phyloP scores from a whole-genome alignment of 1,284 basidiomycete genomes.

The Meripilus lineatus region DNA sequence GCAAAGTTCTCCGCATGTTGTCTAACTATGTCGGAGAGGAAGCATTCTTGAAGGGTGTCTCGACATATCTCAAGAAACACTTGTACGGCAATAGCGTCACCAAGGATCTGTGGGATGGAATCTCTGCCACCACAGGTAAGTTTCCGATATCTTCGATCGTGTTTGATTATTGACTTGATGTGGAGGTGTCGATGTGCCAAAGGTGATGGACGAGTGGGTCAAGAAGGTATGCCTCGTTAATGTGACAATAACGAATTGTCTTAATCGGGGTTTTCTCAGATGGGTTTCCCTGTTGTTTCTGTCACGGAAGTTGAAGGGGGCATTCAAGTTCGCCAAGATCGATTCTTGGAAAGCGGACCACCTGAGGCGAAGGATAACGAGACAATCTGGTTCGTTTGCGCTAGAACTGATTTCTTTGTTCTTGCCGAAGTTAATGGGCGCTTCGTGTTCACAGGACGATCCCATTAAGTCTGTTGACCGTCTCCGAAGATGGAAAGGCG shows the following conservation, averaged over 20 bases:
- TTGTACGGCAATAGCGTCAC: slow-evolving; percentile 84
- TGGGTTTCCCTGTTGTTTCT: slow-evolving; percentile 85
- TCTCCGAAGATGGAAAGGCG: slow-evolving; percentile 53
- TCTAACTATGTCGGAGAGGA: slow-evolving; percentile 88
- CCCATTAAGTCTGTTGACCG: slow-evolving; percentile 75
- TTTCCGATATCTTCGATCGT: background rate
- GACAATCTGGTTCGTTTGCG: slow-evolving; percentile 70
- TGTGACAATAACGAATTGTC: background rate
- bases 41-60: slow-evolving; percentile 82
- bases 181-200: slow-evolving; percentile 67
- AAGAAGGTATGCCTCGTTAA: slow-evolving; percentile 53
- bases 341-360: slow-evolving; percentile 87
- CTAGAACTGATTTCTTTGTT: background rate
- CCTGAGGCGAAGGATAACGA: slow-evolving; percentile 82
- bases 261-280: slow-evolving; percentile 31
- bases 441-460: slow-evolving; percentile 40
- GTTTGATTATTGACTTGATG: background rate
- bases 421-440: background rate
- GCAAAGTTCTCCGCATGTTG: slow-evolving; percentile 88
- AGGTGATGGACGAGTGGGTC: slow-evolving; percentile 93
- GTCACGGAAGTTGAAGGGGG: slow-evolving; percentile 75
- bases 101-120: slow-evolving; percentile 87
- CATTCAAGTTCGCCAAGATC: slow-evolving; percentile 81
- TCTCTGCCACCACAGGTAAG: slow-evolving; percentile 67
- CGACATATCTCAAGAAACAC: slow-evolving; percentile 88